A percentile compares a stretch with the other conserved stretches of the same genome.
phyloP scores from a whole-genome alignment of 495 filamentous ascomycete genomes.

The Talaromyces wortmannii region DNA sequence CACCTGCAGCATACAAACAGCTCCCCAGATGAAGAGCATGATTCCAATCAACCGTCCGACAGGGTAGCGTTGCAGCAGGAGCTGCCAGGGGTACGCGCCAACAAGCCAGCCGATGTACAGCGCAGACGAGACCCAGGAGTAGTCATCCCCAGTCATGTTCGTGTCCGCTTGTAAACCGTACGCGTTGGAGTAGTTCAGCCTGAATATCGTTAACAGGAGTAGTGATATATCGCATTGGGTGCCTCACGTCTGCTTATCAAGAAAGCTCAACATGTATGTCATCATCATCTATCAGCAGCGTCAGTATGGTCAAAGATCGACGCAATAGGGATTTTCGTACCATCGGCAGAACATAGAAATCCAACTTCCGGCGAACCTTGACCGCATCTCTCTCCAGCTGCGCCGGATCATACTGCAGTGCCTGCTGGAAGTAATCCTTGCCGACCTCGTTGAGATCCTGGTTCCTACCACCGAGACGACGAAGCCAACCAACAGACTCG shows the following conservation, averaged over 20 bases:
- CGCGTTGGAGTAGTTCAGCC: slow-evolving; percentile 33
- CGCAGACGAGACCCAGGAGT: slow-evolving; percentile 24
- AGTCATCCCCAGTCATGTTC: slow-evolving; percentile 21
- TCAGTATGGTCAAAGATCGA: neutral
- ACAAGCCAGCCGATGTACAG: slow-evolving; percentile 24
- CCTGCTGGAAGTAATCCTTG: slow-evolving; percentile 16
- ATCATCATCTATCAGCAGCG: slow-evolving; percentile 14
- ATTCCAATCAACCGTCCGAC: slow-evolving; percentile 20
- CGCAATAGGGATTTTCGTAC: neutral
- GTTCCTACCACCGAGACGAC: neutral
- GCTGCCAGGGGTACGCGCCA: slow-evolving; percentile 24
- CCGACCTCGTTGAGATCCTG: slow-evolving; percentile 8
- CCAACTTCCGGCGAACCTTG: slow-evolving; percentile 11
- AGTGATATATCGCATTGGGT: too few species aligned
- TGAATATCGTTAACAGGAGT: too few species aligned
- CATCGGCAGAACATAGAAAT: slow-evolving; percentile 22
- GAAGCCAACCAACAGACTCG: neutral
- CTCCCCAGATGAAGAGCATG: slow-evolving; percentile 26
- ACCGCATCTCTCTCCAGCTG: slow-evolving; percentile 19
- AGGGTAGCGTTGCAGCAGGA: slow-evolving; percentile 19
- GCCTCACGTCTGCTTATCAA: slow-evolving; percentile 25
- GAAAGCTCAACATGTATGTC: slow-evolving; percentile 21
- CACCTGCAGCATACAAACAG: slow-evolving; percentile 18
- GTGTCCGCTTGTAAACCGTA: slow-evolving; percentile 25
- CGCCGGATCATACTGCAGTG: slow-evolving; percentile 19